Evolutionary conservation across 768 basidiomycete genomes (phyloP), one percentile per base, ranked within the genome.

Genomic region (Trametes punicea): DNA sequence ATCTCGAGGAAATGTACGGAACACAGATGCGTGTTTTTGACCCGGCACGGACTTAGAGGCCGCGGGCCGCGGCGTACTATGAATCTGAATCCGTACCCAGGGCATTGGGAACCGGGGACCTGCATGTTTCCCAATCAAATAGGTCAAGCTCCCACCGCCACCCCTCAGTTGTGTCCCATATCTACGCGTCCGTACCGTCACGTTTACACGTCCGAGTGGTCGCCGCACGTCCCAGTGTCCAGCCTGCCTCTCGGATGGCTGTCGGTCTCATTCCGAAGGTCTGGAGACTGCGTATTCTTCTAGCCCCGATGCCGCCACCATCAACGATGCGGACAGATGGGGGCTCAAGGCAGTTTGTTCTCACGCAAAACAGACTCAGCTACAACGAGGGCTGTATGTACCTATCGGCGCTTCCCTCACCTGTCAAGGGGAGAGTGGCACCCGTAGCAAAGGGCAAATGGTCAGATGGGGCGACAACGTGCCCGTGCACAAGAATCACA

Each of bases 371-470:
- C 74, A 75, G 47, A n/a, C n/a, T n/a, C n/a, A 76, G 82, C 51
- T 74, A 74, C 36, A 62, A 55, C 0, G 77, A 85, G 56, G 81
- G 82, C 1, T 84, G 85, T 0, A n/a, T n/a, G 73, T 85, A n/a
- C 83, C 84, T 10, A 86, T 87, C 59, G 84, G 85, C 10, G 78
- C 80, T 3, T 77, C 75, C 1, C 69, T 85, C 36, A 62, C 80
- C 41, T 40, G 56, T 40, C 30, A 65, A n/a, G n/a, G n/a, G n/a
- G n/a, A n/a, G n/a, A n/a, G n/a, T 25, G 45, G 52, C 30, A 20
- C 56, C 46, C 51, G 46, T 21, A 46, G 56, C n/a, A 53, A 55
- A 6, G 27, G 27, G 18, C 56, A 36, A 1, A 64, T 78, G 26
- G 64, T 81, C 16, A 77, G 78, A 5, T 70, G 73, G 8, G 74